Evolutionary conservation across 345 rosid species (phyloP), one percentile per base, ranked within the genome.

Genomic region (Syzygium aromaticum): DNA sequence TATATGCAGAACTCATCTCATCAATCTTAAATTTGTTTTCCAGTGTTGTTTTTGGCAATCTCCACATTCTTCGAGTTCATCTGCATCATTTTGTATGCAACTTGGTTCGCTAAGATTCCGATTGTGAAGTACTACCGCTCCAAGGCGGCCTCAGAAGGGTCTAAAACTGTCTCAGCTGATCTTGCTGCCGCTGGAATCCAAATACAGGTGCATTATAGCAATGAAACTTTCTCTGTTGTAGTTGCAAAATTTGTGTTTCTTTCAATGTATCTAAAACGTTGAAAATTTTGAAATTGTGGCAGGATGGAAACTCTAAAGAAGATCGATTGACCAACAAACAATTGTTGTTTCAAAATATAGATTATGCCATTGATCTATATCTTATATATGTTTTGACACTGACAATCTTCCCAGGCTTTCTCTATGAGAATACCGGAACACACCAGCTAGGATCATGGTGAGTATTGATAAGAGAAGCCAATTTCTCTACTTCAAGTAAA

Each of bases 141-240:
- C 1, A 98, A 95, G 92, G 99, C 99, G 2, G 95, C 98, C 27
- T 92, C 88, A 4, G 99, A 98, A 94, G 99, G 99, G 89, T 94
- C 98, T 7, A 95, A 91, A 88, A 98, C 96, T 67, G 98, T 98
- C 84, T 54, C 86, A 84, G 96, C 96, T 85, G 99, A 95, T 88
- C 97, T 98, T 88, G 98, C 92, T 46, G 98, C 99, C 51, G 98
- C 94, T 85, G 98, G 99, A 61, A 94, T 98, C 89, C 92, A 93
- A 80, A 89, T 87, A 56, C 89, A 88, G 64, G 84, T 88, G 63
- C 87, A 56, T 67, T 89, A 84, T 82, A 88, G 43, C 67, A 51
- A 38, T 40, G 38, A 11, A 53, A 40, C 28, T 83, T 61, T 38
- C 64, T 53, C 38, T n/a, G 17, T 85, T 19, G n/a, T 40, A 30